Evolutionary conservation across 495 filamentous ascomycete genomes (phyloP), one percentile per base, ranked within the genome.

Genomic region (Pseudotulostoma volvatum): DNA sequence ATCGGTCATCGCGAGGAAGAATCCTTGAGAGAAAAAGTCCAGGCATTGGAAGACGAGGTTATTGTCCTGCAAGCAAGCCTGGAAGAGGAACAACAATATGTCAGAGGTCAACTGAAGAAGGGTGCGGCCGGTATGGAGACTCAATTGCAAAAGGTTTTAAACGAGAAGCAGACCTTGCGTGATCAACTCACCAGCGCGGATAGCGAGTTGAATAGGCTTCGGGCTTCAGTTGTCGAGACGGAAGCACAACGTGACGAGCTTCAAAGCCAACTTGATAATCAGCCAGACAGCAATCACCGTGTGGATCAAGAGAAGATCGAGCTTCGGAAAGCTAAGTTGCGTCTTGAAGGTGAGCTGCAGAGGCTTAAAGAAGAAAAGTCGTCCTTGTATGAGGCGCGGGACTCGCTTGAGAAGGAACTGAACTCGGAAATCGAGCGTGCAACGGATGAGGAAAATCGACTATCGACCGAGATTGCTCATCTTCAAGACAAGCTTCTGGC

Each of bases 21-120:
- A 38, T 55, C 63, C 1, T 60, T 84, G 19, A 62, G 64, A 31
- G 77, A 84, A 34, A 84, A 78, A 46, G 59, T 81, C 7, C 72
- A 81, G 44, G 73, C 67, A n/a, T 52, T 92, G 11, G 81, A 88
- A 50, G 82, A 87, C 43, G 83, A 92, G 50, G 65, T 88, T 8
- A 74, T 85, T 35, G 70, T 87, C 25, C 57, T 88, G 20, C 81
- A 85, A 49, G 67, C 68, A 14, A 78, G 70, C 37, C 54, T 85
- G 32, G 81, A 85, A 43, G 82, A 90, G 43, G 83, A 83, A 51
- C 69, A 69, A 42, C 73, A 79, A 43, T 68, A 70, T 30, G 73
- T 72, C 11, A 74, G 73, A 5, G 56, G 68, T 11, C 71, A 76
- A 35, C 48, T 74, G 18, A 56, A 57, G 31, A 61, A 60, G 41